phyloP scores from a whole-genome alignment of 2,329 filamentous ascomycete genomes.

The Diaporthe helianthi region DNA sequence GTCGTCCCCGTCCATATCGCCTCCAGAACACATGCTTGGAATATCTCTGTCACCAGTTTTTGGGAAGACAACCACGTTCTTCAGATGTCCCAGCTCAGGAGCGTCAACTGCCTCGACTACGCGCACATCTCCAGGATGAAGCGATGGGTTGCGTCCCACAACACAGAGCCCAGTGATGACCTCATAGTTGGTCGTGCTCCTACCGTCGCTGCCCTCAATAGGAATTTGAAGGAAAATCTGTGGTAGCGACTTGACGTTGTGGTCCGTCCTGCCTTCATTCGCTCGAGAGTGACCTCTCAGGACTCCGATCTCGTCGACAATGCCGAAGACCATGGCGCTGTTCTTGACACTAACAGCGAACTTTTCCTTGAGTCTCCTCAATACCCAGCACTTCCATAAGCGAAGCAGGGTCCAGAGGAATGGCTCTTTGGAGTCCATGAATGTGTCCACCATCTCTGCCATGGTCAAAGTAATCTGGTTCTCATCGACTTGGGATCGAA shows the following conservation, averaged over 20 bases:
- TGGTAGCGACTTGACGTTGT: conserved; percentile 61
- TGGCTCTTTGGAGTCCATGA: conserved; percentile 76
- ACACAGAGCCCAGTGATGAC: conserved; percentile 81
- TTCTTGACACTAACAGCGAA: conserved; percentile 82
- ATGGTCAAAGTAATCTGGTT: conserved; percentile 81
- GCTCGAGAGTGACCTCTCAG: conserved; percentile 74
- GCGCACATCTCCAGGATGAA: conserved; percentile 91
- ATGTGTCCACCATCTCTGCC: conserved; percentile 78
- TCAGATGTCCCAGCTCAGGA: conserved; percentile 75
- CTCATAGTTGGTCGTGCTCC: conserved; percentile 60
- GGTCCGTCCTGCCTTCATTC: conserved; percentile 45
- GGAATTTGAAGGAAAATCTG: conserved; percentile 90
- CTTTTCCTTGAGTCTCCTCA: conserved; percentile 92
- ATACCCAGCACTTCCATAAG: conserved; percentile 87
- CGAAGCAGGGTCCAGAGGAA: conserved; percentile 81
- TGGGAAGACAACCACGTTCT: conserved; percentile 87
- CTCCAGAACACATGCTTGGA: conserved; percentile 93
- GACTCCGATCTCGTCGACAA: conserved; percentile 82
- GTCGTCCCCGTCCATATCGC: conserved; percentile 95
- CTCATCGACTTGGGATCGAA: conserved; percentile 81
- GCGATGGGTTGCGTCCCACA: conserved; percentile 88
- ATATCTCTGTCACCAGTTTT: conserved; percentile 83
- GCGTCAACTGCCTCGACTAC: conserved; percentile 85
- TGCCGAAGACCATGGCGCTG: conserved; percentile 87
- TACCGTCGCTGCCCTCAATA: conserved; percentile 48